phyloP scores from a whole-genome alignment of 768 basidiomycete species.

The Crepidotus variabilis region DNA sequence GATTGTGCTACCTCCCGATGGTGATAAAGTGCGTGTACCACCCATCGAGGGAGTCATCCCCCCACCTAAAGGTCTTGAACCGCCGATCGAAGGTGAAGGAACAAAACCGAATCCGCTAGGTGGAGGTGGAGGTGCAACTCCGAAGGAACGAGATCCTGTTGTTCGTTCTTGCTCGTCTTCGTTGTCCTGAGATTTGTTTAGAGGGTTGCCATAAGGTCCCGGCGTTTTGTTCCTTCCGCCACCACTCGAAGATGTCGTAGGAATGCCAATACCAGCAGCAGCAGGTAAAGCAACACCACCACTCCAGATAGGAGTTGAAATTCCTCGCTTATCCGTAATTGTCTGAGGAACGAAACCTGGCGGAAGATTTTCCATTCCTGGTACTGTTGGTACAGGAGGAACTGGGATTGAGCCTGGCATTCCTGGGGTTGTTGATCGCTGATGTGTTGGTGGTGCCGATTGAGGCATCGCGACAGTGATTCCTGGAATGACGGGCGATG shows the following conservation, averaged over 20 bases:
- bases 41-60: constrained; percentile 15
- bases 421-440: neutral
- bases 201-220: constrained; percentile 19
- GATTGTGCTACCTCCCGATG: neutral
- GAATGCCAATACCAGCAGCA: neutral
- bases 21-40: constrained; percentile 11
- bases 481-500: constrained; percentile 13
- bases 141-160: constrained; percentile 2
- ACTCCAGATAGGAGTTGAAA: constrained; percentile 17
- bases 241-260: neutral
- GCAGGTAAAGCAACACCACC: constrained; percentile 6
- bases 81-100: neutral
- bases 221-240: neutral
- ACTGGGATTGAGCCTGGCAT: neutral
- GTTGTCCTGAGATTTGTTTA: constrained; percentile 8
- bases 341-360: constrained; percentile 19
- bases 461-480: constrained; percentile 6
- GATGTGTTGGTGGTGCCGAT: neutral
- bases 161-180: neutral
- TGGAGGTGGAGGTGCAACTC: constrained; percentile 3
- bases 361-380: constrained; percentile 7
- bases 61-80: constrained; percentile 1
- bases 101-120: neutral
- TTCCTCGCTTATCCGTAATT: constrained; percentile 15
- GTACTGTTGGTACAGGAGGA: neutral